These are phyloP conservation scores for Hordeum vulgare DNA, from an alignment of 176 grass and related monocot genomes.

Conservation along the genomic window MorexV3_pseudomolecules_assembly NC_058519.1:568075933-568076432, in stretches of 20 bases:
- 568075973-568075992: background rate
- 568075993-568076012: background rate
- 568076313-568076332: background rate
- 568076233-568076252: background rate
- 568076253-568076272: background rate
- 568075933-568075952: background rate
- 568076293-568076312: background rate
- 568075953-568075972: background rate
- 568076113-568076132: background rate
- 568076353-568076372: background rate
- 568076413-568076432: constrained; percentile 19
- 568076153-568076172: background rate
- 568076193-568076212: background rate
- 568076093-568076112: background rate
- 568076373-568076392: background rate
- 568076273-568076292: background rate
- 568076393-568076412: background rate
- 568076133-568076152: background rate
- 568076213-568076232: background rate
- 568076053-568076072: background rate
- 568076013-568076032: background rate
- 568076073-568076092: background rate
- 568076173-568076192: background rate
- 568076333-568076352: constrained; percentile 4
- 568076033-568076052: background rate